Evolutionary conservation across 2,329 filamentous ascomycete species (phyloP).

Genomic region (Scytalidium sp.): DNA sequence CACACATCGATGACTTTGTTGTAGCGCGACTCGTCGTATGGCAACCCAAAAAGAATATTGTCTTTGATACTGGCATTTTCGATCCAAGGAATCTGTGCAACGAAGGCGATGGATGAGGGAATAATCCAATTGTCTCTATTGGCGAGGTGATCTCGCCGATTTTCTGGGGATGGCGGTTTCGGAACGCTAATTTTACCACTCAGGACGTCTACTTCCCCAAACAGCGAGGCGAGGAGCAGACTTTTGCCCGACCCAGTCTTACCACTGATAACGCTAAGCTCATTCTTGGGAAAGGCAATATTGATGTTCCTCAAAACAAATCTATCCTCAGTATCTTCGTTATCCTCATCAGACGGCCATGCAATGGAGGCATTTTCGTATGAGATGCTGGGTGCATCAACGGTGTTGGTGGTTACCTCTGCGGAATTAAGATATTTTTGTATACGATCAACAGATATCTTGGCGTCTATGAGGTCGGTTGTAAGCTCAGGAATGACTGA

Average conservation of each 20-base stretch:
- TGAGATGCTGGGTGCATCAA: constrained; percentile 54
- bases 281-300: constrained; percentile 63
- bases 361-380: constrained; percentile 69
- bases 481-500: constrained; percentile 71
- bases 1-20: constrained; percentile 68
- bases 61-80: constrained; percentile 77
- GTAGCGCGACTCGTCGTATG: constrained; percentile 67
- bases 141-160: constrained; percentile 61
- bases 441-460: constrained; percentile 70
- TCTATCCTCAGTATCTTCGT: constrained; percentile 52
- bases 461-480: constrained; percentile 67
- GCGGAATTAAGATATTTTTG: constrained; percentile 67
- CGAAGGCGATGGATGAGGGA: constrained; percentile 67
- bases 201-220: constrained; percentile 72
- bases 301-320: constrained; percentile 66
- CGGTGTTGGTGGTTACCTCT: constrained; percentile 55
- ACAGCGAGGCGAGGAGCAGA: constrained; percentile 67
- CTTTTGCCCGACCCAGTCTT: constrained; percentile 79
- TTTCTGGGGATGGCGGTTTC: constrained; percentile 42
- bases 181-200: constrained; percentile 58
- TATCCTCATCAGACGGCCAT: constrained; percentile 69
- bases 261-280: constrained; percentile 72
- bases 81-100: constrained; percentile 81
- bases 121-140: constrained; percentile 64
- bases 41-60: constrained; percentile 76